These are phyloP conservation scores for Erysimum pusillum DNA, from an alignment of 441 rosid genomes.

Conservation along the genomic window DNA sequence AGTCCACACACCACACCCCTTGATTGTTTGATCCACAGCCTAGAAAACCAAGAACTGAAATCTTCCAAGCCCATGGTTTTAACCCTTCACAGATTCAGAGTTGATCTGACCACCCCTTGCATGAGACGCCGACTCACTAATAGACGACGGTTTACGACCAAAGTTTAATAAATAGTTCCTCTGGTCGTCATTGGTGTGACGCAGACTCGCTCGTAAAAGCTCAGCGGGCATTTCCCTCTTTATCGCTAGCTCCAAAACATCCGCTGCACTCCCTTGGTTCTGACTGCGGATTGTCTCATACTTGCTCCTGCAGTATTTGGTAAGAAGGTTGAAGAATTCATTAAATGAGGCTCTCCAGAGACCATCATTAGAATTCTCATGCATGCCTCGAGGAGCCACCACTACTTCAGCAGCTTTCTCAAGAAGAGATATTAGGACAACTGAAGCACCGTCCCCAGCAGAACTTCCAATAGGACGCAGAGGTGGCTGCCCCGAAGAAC, in stretches of 20 bases:
- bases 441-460: conserved; percentile 90
- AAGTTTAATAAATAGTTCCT: conserved; percentile 73
- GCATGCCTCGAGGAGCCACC: conserved; percentile 53
- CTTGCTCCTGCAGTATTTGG: conserved; percentile 88
- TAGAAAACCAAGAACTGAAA: neutral
- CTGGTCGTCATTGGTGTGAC: conserved; percentile 85
- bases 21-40: conserved; percentile 20
- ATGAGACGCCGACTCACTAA: conserved; percentile 52
- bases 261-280: conserved; percentile 55
- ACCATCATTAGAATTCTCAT: conserved; percentile 63
- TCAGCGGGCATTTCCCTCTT: conserved; percentile 95
- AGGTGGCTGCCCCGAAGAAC: conserved; percentile 98
- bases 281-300: conserved; percentile 75
- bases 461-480: conserved; percentile 92
- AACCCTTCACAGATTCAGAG: conserved; percentile 81
- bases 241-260: conserved; percentile 70
- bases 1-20: conserved; percentile 42
- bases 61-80: conserved; percentile 26
- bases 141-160: conserved; percentile 60
- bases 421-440: conserved; percentile 72
- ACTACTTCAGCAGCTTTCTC: conserved; percentile 74
- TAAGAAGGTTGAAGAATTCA: conserved; percentile 88
- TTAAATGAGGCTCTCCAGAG: conserved; percentile 98
- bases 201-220: conserved; percentile 89
- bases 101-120: conserved; percentile 59